Base-by-base conservation (phyloP, 2,329 filamentous ascomycete species). In the Cytospora piceicola region DNA sequence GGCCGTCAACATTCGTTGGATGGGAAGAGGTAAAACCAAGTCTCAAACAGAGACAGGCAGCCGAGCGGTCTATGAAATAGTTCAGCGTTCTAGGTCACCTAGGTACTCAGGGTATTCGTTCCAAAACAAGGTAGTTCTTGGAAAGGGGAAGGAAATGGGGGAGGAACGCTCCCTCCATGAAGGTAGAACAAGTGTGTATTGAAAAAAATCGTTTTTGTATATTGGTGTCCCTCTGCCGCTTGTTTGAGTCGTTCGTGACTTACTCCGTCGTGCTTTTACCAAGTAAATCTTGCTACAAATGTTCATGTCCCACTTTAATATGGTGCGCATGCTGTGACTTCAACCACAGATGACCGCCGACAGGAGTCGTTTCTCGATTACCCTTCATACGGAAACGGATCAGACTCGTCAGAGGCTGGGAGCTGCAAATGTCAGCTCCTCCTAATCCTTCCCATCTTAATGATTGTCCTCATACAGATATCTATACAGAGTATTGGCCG, bases 1-100 rank as follows among this genome's bases (percentile, higher is more conserved):
- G 46, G 46, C 46, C 22, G 46, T 49, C 46, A 49, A n/a, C 46
- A 49, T 49, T 49, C 46, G 46, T 49, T 49, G n/a, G 39, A 22
- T 46, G 20, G 11, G 8, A 3, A 7, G 20, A 22, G 42, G 17
- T 5, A n/a, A 22, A 14, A n/a, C n/a, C 15, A 22, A 24, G n/a
- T 14, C n/a, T 7, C 20, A n/a, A 49, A 49, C 7, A n/a, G 24
- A 22, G 22, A 4, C 46, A 49, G n/a, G 7, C 32, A 36, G 32
- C 11, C 32, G 11, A 8, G 32, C 42, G 7, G 39, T 42, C 39
- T 42, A n/a, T 42, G 39, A 17, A 4, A 17, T 17, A 42, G 39
- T 20, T 42, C 17, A 42, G 39, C 39, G 39, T n/a, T 42, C 20
- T 42, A 6, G 8, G 17, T 15, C n/a, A 42, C 17, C n/a, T 12